Conservation (phyloP, 495 filamentous ascomycete genomes). For the Annulohypoxylon stygium region DNA sequence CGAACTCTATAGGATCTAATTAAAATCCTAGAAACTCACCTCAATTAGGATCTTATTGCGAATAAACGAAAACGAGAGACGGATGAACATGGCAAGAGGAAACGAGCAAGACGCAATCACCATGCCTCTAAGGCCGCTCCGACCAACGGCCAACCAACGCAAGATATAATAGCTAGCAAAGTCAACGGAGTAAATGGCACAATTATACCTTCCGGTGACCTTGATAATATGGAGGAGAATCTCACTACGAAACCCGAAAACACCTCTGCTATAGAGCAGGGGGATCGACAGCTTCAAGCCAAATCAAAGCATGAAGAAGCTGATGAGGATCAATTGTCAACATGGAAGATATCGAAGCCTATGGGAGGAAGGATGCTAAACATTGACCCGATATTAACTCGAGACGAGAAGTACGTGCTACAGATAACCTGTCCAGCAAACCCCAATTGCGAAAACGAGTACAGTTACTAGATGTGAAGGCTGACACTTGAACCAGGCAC, state of each 20-base stretch:
- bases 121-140: neutral
- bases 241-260: slow-evolving; percentile 17
- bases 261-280: slow-evolving; percentile 8
- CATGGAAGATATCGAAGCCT: slow-evolving; percentile 71
- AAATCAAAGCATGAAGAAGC: slow-evolving; percentile 5
- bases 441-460: neutral
- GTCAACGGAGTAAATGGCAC: slow-evolving; percentile 17
- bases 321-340: slow-evolving; percentile 12
- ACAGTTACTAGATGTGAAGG: slow-evolving; percentile 8
- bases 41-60: slow-evolving; percentile 20
- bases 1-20: neutral
- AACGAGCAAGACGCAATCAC: slow-evolving; percentile 37
- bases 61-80: slow-evolving; percentile 47
- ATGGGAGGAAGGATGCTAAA: slow-evolving; percentile 77
- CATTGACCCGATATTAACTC: slow-evolving; percentile 81
- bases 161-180: neutral
- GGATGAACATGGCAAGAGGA: slow-evolving; percentile 44
- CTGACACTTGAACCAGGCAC: slow-evolving; percentile 65
- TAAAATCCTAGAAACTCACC: slow-evolving; percentile 14
- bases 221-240: neutral
- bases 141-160: slow-evolving; percentile 20
- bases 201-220: neutral
- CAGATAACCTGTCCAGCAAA: slow-evolving; percentile 1
- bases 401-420: slow-evolving; percentile 79
- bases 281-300: slow-evolving; percentile 25